Percentiles rank a stretch among this genome's conserved stretches.
Conservation (phyloP, 78 protist genomes). For the Goniomonas avonlea region DNA sequence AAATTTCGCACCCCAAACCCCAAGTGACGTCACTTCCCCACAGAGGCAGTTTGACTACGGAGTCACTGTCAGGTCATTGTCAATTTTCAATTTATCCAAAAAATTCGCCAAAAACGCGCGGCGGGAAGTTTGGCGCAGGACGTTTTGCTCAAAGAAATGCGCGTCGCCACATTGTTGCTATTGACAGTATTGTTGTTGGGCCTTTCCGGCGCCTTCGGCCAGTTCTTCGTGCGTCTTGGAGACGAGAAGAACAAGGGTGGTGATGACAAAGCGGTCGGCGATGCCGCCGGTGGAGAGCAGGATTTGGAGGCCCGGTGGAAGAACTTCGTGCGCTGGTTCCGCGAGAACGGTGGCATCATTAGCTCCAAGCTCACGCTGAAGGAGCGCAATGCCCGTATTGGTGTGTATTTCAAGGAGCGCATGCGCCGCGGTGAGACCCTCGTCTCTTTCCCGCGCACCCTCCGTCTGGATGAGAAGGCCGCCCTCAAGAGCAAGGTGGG, state of each 20-base stretch:
- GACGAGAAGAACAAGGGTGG: neutral
- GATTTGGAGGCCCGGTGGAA: slow-evolving; percentile 13
- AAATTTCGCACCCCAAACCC: no score
- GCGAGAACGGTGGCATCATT: slow-evolving; percentile 20
- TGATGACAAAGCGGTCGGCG: neutral
- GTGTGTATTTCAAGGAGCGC: slow-evolving; percentile 30
- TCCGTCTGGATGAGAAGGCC: slow-evolving; percentile 23
- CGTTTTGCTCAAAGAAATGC: no score
- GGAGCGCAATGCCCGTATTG: slow-evolving; percentile 12
- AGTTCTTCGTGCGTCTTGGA: slow-evolving; percentile 15
- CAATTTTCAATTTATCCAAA: no score
- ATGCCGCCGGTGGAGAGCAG: neutral
- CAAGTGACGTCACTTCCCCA: no score
- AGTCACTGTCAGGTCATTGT: no score
- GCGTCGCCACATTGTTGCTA: no score
- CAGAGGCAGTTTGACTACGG: no score
- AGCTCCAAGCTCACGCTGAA: slow-evolving; percentile 17
- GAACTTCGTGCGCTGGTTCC: slow-evolving; percentile 22
- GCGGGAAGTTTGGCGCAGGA: no score
- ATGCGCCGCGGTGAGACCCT: slow-evolving; percentile 18
- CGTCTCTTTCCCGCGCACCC: slow-evolving; percentile 21
- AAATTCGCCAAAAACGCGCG: no score
- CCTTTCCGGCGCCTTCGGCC: neutral
- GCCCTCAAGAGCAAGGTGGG: slow-evolving; percentile 29
- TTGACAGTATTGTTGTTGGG: neutral